Evolutionary conservation across 345 rosid species (phyloP).

Genomic region (Populus alba): DNA sequence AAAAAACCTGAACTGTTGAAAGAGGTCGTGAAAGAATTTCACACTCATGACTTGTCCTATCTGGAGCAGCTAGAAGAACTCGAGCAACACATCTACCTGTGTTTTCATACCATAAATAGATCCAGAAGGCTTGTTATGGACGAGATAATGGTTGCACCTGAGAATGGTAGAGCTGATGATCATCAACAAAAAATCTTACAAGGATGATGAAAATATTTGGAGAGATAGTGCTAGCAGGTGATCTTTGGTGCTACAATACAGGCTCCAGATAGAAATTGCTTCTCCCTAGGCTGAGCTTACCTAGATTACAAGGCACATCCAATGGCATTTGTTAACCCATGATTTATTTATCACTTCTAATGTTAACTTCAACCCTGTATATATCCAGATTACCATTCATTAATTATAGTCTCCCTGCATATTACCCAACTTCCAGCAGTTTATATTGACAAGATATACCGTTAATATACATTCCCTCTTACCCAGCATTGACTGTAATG

Average conservation of each 20-base stretch:
- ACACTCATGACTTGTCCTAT: slow-evolving; percentile 42
- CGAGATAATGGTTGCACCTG: slow-evolving; percentile 35
- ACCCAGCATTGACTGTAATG: neutral
- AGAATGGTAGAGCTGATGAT: neutral
- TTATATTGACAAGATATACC: neutral
- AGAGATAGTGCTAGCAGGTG: neutral
- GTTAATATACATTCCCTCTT: neutral
- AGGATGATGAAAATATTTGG: neutral
- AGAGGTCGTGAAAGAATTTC: slow-evolving; percentile 59
- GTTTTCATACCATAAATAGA: slow-evolving; percentile 72
- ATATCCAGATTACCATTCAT: neutral
- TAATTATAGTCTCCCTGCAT: neutral
- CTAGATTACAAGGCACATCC: neutral
- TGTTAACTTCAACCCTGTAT: neutral
- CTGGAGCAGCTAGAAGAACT: slow-evolving; percentile 73
- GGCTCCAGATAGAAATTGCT: neutral
- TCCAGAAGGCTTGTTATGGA: slow-evolving; percentile 61
- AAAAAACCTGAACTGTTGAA: slow-evolving; percentile 48
- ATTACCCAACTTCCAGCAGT: neutral
- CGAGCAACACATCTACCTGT: slow-evolving; percentile 62
- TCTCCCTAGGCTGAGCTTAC: neutral
- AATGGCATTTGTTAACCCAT: neutral
- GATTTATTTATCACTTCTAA: neutral
- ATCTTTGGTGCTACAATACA: neutral
- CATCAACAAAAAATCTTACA: neutral